A percentile compares a stretch with the other conserved stretches of the same genome.
phyloP scores from a whole-genome alignment of 2,329 filamentous ascomycete species.

The Fusarium transvaalense region DNA sequence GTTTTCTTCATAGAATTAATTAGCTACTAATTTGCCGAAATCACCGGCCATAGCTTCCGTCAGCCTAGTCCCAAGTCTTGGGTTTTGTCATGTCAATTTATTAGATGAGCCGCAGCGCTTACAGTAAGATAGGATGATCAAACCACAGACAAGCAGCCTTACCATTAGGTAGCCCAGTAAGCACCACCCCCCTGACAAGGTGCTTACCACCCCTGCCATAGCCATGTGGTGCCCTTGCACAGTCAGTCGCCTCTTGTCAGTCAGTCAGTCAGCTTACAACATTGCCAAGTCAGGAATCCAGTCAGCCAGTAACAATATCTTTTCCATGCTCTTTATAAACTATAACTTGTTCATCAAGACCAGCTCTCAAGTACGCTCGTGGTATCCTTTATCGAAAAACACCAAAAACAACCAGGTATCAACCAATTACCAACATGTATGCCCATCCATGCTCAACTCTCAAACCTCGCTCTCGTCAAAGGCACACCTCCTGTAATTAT shows the following conservation, averaged over 20 bases:
- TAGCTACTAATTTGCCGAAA: constrained; percentile 1
- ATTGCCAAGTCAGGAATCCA: neutral
- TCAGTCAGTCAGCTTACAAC: constrained; percentile 18
- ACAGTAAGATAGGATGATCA: neutral
- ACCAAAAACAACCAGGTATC: constrained; percentile 40
- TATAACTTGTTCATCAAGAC: constrained; percentile 15
- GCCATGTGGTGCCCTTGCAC: constrained; percentile 42
- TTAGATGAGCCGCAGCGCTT: constrained; percentile 2
- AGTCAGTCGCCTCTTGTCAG: constrained; percentile 10
- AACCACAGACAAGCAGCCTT: constrained; percentile 6
- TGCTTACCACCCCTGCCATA: constrained; percentile 32
- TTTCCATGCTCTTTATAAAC: constrained; percentile 4
- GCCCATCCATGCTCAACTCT: constrained; percentile 17
- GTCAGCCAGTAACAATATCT: neutral
- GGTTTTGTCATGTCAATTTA: neutral
- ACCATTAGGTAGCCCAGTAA: neutral
- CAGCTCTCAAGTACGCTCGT: constrained; percentile 20
- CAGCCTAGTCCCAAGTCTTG: neutral
- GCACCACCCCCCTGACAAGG: constrained; percentile 20
- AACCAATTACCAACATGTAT: constrained; percentile 26
- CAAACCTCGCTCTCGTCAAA: constrained; percentile 24
- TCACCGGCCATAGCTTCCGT: neutral
- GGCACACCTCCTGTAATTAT: constrained; percentile 10
- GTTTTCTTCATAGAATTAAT: neutral
- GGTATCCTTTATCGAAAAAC: constrained; percentile 39